Percentiles rank a stretch among this genome's conserved stretches.
Conservation (phyloP, 805 yeast species). For the Barnettozyma botsteinii region DNA sequence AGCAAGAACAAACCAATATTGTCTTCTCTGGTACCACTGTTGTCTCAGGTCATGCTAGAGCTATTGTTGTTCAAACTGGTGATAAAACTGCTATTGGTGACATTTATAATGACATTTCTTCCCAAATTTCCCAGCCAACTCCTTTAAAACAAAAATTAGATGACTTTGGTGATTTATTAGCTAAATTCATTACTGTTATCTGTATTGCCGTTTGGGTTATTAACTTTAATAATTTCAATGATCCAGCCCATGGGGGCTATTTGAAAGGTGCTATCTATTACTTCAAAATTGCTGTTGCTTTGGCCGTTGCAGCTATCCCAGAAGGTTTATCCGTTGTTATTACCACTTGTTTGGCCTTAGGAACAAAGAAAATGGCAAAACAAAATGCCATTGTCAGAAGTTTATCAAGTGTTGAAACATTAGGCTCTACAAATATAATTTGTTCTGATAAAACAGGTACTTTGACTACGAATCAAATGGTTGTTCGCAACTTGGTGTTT, state of each 20-base stretch:
- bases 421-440: conserved; percentile 49
- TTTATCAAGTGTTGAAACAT: conserved; percentile 47
- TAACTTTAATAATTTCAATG: conserved; percentile 34
- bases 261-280: conserved; percentile 42
- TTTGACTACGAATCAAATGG: conserved; percentile 47
- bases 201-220: conserved; percentile 43
- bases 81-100: conserved; percentile 43
- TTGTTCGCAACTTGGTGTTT: conserved; percentile 31
- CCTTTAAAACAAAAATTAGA: conserved; percentile 34
- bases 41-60: conserved; percentile 38
- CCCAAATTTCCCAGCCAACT: conserved; percentile 33
- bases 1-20: conserved; percentile 35
- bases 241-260: conserved; percentile 40
- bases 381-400: conserved; percentile 43
- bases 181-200: conserved; percentile 39
- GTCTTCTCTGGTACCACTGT: conserved; percentile 44
- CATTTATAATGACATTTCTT: conserved; percentile 38
- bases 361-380: conserved; percentile 44
- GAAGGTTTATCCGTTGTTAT: conserved; percentile 49
- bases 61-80: conserved; percentile 43
- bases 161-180: conserved; percentile 34
- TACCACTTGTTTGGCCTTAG: conserved; percentile 45
- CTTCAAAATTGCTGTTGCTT: conserved; percentile 43
- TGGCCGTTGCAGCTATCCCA: conserved; percentile 49
- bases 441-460: conserved; percentile 44